A percentile compares a stretch with the other conserved stretches of the same genome.
These are phyloP conservation scores for Astragalus glycyphyllos DNA, from an alignment of 306 rosid genomes.

Conservation along the genomic window DNA sequence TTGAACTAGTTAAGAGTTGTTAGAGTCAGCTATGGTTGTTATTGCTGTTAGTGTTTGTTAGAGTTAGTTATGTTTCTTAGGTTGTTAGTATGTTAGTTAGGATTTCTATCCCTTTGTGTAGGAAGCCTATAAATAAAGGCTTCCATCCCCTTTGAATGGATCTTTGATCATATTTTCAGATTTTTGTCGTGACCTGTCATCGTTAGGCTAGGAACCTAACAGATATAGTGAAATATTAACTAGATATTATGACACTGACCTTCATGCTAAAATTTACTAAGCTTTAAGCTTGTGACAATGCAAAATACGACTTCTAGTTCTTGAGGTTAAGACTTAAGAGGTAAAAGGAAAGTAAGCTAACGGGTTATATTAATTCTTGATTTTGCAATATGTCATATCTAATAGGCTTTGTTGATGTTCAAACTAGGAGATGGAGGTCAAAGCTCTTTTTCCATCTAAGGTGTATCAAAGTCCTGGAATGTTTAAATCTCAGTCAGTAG, in stretches of 20 bases:
- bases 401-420: conserved; percentile 42
- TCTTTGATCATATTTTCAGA: no score
- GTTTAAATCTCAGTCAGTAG: conserved; percentile 85
- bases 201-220: no score
- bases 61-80: no score
- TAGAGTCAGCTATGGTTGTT: no score
- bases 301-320: conserved; percentile 27
- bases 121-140: no score
- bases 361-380: conserved; percentile 28
- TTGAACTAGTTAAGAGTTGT: no score
- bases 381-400: conserved; percentile 36
- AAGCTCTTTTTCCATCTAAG: conserved; percentile 60
- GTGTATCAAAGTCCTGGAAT: conserved; percentile 65
- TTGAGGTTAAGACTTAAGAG: conserved; percentile 31
- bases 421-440: conserved; percentile 70
- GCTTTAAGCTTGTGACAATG: conserved; percentile 3
- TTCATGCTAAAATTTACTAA: background rate
- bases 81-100: no score
- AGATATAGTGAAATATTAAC: background rate
- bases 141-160: no score
- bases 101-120: no score
- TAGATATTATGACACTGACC: conserved; percentile 9
- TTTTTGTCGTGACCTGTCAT: no score
- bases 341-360: conserved; percentile 7
- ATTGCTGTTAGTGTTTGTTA: no score